A percentile compares a stretch with the other conserved stretches of the same genome.
Evolutionary conservation across 2,329 filamentous ascomycete species (phyloP).

Genomic region (Neurospora sp.): DNA sequence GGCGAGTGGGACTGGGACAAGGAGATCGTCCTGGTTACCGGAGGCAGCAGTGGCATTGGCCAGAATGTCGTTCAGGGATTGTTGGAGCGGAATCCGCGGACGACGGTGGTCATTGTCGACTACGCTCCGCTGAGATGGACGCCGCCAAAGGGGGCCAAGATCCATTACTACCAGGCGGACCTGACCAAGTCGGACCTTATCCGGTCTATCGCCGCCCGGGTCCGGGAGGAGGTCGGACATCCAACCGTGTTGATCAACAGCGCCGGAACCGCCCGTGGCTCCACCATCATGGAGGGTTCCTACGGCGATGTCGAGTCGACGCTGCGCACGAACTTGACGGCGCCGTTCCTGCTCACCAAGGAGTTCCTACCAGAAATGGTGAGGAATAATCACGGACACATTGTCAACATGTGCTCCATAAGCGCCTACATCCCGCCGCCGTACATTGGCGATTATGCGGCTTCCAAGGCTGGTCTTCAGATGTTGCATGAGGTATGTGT

Average conservation of each 20-base stretch:
- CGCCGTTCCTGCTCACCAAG: conserved; percentile 47
- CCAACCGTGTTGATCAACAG: conserved; percentile 29
- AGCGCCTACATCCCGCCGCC: conserved; percentile 44
- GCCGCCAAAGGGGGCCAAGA: conserved; percentile 8
- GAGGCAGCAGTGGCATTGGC: conserved; percentile 34
- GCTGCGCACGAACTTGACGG: conserved; percentile 39
- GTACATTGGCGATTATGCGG: conserved; percentile 49
- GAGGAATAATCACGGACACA: conserved; percentile 48
- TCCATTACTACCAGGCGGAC: conserved; percentile 28
- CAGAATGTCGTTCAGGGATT: conserved; percentile 24
- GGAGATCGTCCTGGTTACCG: conserved; percentile 34
- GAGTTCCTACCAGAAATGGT: conserved; percentile 53
- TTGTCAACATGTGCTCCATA: conserved; percentile 51
- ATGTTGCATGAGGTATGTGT: conserved; percentile 20
- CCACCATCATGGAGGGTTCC: conserved; percentile 20
- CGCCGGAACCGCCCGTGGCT: conserved; percentile 22
- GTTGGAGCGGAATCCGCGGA: conserved; percentile 17
- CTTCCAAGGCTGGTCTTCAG: conserved; percentile 36
- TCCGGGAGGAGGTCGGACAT: conserved; percentile 25
- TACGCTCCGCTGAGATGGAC: conserved; percentile 22
- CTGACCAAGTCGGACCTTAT: conserved; percentile 25
- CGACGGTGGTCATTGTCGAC: conserved; percentile 25
- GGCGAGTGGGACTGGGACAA: conserved; percentile 25
- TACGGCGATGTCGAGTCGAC: conserved; percentile 22
- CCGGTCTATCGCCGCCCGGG: conserved; percentile 17